Evolutionary conservation across 1,284 basidiomycete species (phyloP).

Genomic region (Mycena sp.): DNA sequence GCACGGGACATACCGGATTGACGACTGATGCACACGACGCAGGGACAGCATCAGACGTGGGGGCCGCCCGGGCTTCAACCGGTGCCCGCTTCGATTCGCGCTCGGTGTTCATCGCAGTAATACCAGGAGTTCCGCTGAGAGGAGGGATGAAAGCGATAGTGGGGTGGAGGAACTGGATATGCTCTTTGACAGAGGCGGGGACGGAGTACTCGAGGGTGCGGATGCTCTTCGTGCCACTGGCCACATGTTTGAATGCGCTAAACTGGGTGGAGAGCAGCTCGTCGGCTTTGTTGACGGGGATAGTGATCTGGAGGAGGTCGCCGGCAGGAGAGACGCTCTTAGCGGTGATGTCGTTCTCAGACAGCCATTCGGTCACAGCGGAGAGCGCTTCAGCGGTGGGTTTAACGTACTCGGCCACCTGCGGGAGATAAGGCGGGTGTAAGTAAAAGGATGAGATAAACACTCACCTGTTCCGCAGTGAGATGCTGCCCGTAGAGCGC

Average conservation of each 20-base stretch:
- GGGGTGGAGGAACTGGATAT: slow-evolving; percentile 21
- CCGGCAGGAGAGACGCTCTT: slow-evolving; percentile 10
- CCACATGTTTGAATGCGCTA: slow-evolving; percentile 14
- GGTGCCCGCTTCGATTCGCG: neutral
- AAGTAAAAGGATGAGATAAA: neutral
- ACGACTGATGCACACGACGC: slow-evolving; percentile 5
- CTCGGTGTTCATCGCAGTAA: slow-evolving; percentile 15
- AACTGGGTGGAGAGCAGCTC: slow-evolving; percentile 18
- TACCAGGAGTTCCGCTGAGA: neutral
- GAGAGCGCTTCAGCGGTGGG: slow-evolving; percentile 12
- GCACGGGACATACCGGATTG: neutral
- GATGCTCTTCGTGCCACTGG: slow-evolving; percentile 12
- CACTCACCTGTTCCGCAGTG: slow-evolving; percentile 13
- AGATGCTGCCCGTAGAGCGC: slow-evolving; percentile 23
- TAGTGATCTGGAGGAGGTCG: slow-evolving; percentile 17
- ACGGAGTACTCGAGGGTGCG: slow-evolving; percentile 26
- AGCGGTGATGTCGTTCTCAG: slow-evolving; percentile 8
- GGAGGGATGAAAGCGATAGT: slow-evolving; percentile 23
- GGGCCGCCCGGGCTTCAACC: neutral
- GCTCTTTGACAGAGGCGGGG: slow-evolving; percentile 8
- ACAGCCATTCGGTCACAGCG: slow-evolving; percentile 15
- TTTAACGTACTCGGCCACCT: slow-evolving; percentile 11
- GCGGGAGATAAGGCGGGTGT: too few relatives aligned
- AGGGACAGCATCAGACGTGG: neutral
- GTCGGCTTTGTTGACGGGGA: slow-evolving; percentile 20